Evolutionary conservation across 2,329 filamentous ascomycete species (phyloP).

Genomic region (Aspergillus versicolor): DNA sequence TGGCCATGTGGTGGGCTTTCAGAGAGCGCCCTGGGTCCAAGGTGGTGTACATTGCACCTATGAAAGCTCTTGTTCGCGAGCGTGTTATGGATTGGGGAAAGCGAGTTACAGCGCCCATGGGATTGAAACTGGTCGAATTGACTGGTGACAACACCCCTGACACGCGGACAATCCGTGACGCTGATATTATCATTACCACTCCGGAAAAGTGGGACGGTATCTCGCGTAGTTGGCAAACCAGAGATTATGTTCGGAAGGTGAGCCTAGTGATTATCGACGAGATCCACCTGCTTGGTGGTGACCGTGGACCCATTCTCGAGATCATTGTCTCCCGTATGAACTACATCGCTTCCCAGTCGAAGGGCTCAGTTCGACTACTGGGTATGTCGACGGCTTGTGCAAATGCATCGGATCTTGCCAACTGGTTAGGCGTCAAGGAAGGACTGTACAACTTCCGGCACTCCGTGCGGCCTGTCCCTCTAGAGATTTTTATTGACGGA

Average conservation of each 20-base stretch:
- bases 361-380: constrained; percentile 81
- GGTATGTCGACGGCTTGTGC: constrained; percentile 99
- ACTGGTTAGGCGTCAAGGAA: constrained; percentile 96
- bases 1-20: constrained; percentile 99
- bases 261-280: constrained; percentile 97
- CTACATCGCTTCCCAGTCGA: constrained; percentile 93
- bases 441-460: constrained; percentile 96
- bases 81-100: constrained; percentile 92
- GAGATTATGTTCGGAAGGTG: constrained; percentile 92
- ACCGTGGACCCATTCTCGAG: constrained; percentile 94
- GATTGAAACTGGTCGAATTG: constrained; percentile 87
- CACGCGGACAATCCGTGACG: constrained; percentile 89
- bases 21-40: constrained; percentile 91
- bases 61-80: constrained; percentile 97
- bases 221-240: constrained; percentile 96
- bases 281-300: constrained; percentile 94
- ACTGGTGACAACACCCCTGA: constrained; percentile 98
- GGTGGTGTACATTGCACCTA: constrained; percentile 97
- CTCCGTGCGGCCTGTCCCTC: constrained; percentile 89
- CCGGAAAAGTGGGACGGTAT: constrained; percentile 99
- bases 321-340: constrained; percentile 96
- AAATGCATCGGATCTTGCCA: constrained; percentile 88
- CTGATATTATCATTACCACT: constrained; percentile 96
- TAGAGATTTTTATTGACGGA: constrained; percentile 96
- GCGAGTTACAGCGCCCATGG: constrained; percentile 77